Percentiles rank a stretch among this genome's conserved stretches.
phyloP scores from a whole-genome alignment of 192 early-diverging fungal genomes.

The Phlyctochytrium bullatum region DNA sequence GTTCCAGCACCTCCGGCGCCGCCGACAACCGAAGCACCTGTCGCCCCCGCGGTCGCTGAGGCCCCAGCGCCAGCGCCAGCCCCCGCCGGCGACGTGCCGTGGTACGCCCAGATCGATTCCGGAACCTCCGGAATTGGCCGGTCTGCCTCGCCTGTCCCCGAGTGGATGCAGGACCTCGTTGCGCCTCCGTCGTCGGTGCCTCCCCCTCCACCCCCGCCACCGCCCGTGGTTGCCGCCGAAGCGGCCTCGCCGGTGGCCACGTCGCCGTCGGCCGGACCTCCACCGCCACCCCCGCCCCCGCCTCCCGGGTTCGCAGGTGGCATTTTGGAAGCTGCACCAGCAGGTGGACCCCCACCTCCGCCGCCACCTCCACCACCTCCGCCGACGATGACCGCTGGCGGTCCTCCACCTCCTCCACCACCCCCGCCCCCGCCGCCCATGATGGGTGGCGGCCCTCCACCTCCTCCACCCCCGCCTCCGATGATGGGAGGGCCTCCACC shows the following conservation, averaged over 20 bases:
- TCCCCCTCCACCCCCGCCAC: conserved; percentile 35
- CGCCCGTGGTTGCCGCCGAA: conserved; percentile 21
- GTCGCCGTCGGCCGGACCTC: neutral
- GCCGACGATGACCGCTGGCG: conserved; percentile 25
- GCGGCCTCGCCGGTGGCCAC: neutral
- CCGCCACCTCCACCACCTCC: conserved; percentile 40
- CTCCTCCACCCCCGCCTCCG: conserved; percentile 26
- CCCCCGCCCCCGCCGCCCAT: conserved; percentile 35
- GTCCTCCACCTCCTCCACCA: conserved; percentile 23
- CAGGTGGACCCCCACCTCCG: conserved; percentile 27
- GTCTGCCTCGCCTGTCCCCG: neutral
- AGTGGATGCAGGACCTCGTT: conserved; percentile 1
- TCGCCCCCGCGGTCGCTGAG: neutral
- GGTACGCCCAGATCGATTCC: neutral
- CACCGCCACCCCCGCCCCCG: conserved; percentile 31
- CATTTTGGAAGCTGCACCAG: neutral
- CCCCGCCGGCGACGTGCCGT: neutral
- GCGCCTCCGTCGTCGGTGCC: neutral
- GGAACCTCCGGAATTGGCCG: too few relatives aligned
- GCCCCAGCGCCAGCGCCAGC: conserved; percentile 8
- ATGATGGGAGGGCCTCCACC: neutral
- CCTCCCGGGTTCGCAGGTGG: conserved; percentile 16
- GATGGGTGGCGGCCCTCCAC: conserved; percentile 22
- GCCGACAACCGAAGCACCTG: conserved; percentile 20
- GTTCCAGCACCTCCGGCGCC: conserved; percentile 16